Conservation (phyloP, 2,329 filamentous ascomycete species). For the Ramularia endophylla region DNA sequence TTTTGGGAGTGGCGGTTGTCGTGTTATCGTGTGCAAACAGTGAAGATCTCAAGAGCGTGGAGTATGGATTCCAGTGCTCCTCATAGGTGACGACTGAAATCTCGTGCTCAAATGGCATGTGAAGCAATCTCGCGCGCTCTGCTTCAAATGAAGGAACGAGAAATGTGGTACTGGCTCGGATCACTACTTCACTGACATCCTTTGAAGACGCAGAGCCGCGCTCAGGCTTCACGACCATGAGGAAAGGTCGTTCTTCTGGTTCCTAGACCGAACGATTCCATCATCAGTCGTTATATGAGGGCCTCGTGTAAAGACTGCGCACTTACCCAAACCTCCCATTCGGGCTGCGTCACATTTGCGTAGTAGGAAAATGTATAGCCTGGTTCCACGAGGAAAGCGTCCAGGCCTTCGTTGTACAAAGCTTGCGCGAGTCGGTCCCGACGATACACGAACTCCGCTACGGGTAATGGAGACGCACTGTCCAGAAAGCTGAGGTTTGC, state of each 20-base stretch:
- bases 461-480: conserved; percentile 41
- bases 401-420: conserved; percentile 45
- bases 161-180: conserved; percentile 55
- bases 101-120: conserved; percentile 48
- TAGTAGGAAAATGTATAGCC: conserved; percentile 62
- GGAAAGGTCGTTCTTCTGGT: conserved; percentile 57
- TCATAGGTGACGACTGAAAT: conserved; percentile 56
- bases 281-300: too few relatives aligned
- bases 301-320: too few relatives aligned
- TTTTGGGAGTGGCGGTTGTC: conserved; percentile 29
- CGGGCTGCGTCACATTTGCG: conserved; percentile 54
- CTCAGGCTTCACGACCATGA: conserved; percentile 54
- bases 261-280: too few relatives aligned
- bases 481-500: conserved; percentile 45
- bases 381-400: conserved; percentile 58
- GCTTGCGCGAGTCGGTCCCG: conserved; percentile 53
- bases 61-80: conserved; percentile 60
- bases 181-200: conserved; percentile 39
- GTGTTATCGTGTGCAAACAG: conserved; percentile 10
- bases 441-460: conserved; percentile 50
- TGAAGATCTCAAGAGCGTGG: conserved; percentile 39
- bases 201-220: too few relatives aligned
- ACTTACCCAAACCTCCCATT: conserved; percentile 63
- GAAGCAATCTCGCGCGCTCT: conserved; percentile 52
- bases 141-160: conserved; percentile 57